Base-by-base conservation (phyloP, 164 flowering plant species). In the Nymphaea colorata region DNA sequence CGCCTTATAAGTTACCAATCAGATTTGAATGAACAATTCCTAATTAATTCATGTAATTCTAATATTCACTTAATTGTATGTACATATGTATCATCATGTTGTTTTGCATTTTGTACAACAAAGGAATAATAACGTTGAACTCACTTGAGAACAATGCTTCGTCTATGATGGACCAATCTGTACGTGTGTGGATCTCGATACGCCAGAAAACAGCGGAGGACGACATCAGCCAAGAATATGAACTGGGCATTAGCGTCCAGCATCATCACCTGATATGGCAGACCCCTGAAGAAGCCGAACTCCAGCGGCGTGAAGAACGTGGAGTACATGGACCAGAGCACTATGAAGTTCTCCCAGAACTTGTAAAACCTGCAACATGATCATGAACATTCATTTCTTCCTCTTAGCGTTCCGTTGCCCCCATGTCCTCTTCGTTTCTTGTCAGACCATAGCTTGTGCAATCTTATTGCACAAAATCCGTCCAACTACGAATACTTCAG, bases 251-350 rank as follows among this genome's bases (percentile, higher is more conserved):
- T 81, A 47, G 88, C 83, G 81, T 94, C 99, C 42, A 94, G 79
- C 42, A 86, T 70, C 64, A 83, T 78, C 18, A 94, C 83, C 51
- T 81, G 73, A 70, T 82, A 66, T 1, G 95, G 93, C 65, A 94
- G 77, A 43, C 99, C 99, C 65, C 92, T 77, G 81, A 94, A 89
- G 86, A 94, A 94, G 3, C 91, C 99, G 63, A 94, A 94, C 83
- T 94, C 99, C 73, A 94, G 41, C 3, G 99, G 99, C 3, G 99
- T 94, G 79, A 94, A 91, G 81, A 85, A 84, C 7, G 97, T 88
- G 0, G 99, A 94, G 79, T 94, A 91, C 0, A 89, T 43, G 44
- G 99, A 96, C 96, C 96, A 91, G 66, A 88, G 0, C 57, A 89
- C 76, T 76, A 91, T 86, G 82, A 91, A 83, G 4, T 77, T 69